These are phyloP conservation scores for Fraxinus paxiana DNA, from an alignment of 305 asterid species.

Conservation along the genomic window DNA sequence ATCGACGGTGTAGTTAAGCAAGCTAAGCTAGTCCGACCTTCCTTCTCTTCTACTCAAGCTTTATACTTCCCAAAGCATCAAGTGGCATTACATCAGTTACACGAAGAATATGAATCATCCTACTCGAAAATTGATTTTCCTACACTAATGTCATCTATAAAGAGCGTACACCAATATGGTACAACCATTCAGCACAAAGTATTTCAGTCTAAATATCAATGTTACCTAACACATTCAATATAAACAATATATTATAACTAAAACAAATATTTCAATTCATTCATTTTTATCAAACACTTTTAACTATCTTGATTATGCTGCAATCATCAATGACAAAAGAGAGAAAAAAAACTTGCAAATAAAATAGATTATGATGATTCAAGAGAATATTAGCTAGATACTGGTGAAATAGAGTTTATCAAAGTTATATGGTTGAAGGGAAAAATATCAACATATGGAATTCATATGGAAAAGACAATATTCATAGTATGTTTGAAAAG, in stretches of 20 bases:
- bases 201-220: too few species aligned
- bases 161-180: neutral
- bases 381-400: too few species aligned
- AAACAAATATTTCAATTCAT: neutral
- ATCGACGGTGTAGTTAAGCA: neutral
- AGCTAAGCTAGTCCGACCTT: neutral
- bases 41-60: neutral
- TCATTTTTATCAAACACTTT: neutral
- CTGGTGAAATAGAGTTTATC: too few species aligned
- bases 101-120: neutral
- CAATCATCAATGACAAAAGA: neutral
- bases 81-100: neutral
- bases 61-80: too few species aligned
- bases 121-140: neutral
- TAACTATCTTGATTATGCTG: neutral
- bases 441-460: too few species aligned
- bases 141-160: neutral
- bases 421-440: too few species aligned
- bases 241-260: neutral
- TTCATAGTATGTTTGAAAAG: too few species aligned
- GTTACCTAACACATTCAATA: neutral
- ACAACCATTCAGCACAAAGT: neutral
- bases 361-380: neutral
- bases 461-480: too few species aligned
- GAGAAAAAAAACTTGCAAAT: neutral